Evolutionary conservation across 2,329 filamentous ascomycete species (phyloP), one percentile per base, ranked within the genome.

Genomic region (Corniculantispora saksenae): DNA sequence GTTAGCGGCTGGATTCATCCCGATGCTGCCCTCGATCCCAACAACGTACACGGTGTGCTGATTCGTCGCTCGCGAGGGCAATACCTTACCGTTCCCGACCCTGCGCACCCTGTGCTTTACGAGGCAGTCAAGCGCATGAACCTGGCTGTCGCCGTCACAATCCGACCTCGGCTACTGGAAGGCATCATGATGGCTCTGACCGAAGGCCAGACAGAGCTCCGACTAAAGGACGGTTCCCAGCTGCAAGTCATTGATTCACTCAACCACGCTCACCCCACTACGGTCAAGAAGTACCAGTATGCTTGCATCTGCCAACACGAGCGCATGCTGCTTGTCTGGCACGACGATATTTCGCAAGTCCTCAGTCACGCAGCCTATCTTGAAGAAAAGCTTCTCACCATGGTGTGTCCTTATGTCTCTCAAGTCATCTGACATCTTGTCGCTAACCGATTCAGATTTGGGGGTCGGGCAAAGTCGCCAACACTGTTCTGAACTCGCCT

Each of bases 131-230:
- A 78, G 61, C 77, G 76, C 60, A 75, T 84, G 63, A 82, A 83
- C 67, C 75, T 80, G 23, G 74, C 76, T 19, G 80, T 83, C 40
- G 81, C 80, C 17, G 76, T 83, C 65, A 84, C 82, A 12, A 82
- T 84, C 79, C 79, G 77, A 12, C 80, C 80, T 1, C 77, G 82
- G 54, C 81, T 81, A 63, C 80, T 81, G 32, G 75, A 79, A 23
- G 79, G 78, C 19, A 79, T 84, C 43, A 75, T 83, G 66, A 72
- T 75, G n/a, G 75, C 75, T 0, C 67, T 84, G 27, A 66, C 76
- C 9, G 74, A 76, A 8, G 73, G 74, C 40, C 80, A 83, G 63
- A 78, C 74, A 0, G 80, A 82, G 67, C 71, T 84, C 32, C 72
- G 74, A 50, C 74, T 81, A 64, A 75, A 74, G 45, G 75, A 76